phyloP scores from a whole-genome alignment of 106 monocot species.

The Gastrodia elata region DNA sequence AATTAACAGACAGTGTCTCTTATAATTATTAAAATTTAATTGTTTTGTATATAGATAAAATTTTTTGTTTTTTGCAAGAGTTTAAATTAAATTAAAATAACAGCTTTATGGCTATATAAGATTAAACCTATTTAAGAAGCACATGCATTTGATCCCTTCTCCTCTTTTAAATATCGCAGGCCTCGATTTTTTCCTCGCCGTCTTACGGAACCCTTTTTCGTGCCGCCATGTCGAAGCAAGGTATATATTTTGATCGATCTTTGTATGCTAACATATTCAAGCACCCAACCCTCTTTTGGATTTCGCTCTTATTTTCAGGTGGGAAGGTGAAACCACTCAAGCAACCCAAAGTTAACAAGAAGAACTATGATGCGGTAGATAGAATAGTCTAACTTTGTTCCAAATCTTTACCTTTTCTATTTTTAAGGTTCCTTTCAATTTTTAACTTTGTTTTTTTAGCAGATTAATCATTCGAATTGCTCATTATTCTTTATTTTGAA shows the following conservation, averaged over 20 bases:
- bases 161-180: too few species aligned
- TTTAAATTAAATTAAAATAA: too few species aligned
- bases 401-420: not conserved
- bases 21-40: too few species aligned
- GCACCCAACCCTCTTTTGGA: conserved; percentile 3
- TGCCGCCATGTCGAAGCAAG: conserved; percentile 16
- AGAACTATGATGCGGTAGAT: conserved; percentile 20
- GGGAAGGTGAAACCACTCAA: conserved; percentile 26
- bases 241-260: not conserved
- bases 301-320: conserved; percentile 8
- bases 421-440: not conserved
- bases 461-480: not conserved
- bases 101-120: too few species aligned
- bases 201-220: not conserved
- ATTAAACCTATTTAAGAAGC: too few species aligned
- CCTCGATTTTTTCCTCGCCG: conserved; percentile 5
- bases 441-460: not conserved
- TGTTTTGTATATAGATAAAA: too few species aligned
- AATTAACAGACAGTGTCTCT: too few species aligned
- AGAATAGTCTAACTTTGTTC: not conserved
- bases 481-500: not conserved
- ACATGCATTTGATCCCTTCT: too few species aligned
- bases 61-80: too few species aligned
- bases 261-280: not conserved
- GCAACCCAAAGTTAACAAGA: conserved; percentile 22